Conservation (phyloP, 2,329 filamentous ascomycete genomes). For the Colletotrichum endophyticum region DNA sequence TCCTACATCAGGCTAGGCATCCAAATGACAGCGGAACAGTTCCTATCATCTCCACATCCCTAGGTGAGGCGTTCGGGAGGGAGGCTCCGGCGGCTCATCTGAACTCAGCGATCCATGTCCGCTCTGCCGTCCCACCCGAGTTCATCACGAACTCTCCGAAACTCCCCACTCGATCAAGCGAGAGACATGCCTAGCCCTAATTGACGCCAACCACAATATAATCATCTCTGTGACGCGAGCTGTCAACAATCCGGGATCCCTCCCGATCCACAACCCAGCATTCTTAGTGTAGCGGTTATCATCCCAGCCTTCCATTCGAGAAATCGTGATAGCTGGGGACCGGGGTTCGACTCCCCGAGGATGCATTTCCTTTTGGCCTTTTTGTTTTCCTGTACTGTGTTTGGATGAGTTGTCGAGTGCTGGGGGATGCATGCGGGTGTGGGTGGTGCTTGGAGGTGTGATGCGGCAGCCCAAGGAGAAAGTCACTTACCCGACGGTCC, state of each 20-base stretch:
- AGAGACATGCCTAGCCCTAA: background rate
- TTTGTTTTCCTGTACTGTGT: background rate
- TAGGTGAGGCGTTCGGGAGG: background rate
- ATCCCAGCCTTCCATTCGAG: slow-evolving; percentile 13
- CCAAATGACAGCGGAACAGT: background rate
- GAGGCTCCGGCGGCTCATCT: background rate
- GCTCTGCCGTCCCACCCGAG: background rate
- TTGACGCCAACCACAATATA: background rate
- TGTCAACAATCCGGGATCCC: background rate
- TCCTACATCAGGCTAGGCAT: background rate
- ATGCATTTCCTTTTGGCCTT: background rate
- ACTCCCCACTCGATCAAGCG: background rate
- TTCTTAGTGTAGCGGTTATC: slow-evolving; percentile 19
- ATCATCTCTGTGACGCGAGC: accelerated
- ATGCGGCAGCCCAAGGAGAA: background rate
- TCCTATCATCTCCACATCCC: background rate
- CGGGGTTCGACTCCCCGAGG: slow-evolving; percentile 11
- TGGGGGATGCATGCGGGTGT: background rate
- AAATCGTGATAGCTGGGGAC: background rate
- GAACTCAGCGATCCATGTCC: background rate
- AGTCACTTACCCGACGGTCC: background rate
- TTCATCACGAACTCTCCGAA: background rate
- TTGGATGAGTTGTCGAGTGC: background rate
- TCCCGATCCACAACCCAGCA: background rate
- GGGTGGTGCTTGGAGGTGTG: background rate